Percentiles rank a stretch among this genome's conserved stretches.
phyloP scores from a whole-genome alignment of 1,284 basidiomycete genomes.

The Leccinum variabile region DNA sequence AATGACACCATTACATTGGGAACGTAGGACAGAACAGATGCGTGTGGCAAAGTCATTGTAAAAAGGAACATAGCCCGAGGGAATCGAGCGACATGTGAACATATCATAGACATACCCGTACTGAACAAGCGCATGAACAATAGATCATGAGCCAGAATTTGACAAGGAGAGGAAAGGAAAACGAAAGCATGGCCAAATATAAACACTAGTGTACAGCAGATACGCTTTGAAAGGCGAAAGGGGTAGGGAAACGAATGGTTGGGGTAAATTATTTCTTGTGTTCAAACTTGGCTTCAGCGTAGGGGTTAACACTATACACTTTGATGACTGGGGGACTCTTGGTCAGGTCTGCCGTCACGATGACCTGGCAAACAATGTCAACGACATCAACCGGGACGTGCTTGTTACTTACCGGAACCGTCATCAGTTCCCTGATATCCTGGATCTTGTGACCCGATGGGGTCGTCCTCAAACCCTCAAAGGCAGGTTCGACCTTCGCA shows the following conservation, averaged over 20 bases:
- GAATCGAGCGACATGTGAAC: constrained; percentile 27
- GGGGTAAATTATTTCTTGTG: constrained; percentile 34
- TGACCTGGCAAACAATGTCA: constrained; percentile 57
- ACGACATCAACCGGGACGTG: background rate
- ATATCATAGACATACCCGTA: constrained; percentile 35
- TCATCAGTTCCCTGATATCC: constrained; percentile 88
- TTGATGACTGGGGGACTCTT: constrained; percentile 95
- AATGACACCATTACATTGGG: constrained; percentile 26
- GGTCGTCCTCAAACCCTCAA: constrained; percentile 77
- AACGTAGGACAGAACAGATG: constrained; percentile 23
- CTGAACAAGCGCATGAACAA: constrained; percentile 32
- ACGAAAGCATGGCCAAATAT: constrained; percentile 34
- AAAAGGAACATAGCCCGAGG: constrained; percentile 18
- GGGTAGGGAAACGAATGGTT: constrained; percentile 1
- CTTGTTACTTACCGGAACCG: constrained; percentile 72
- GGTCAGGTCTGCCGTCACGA: constrained; percentile 89
- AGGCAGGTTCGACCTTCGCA: constrained; percentile 66
- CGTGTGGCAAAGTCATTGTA: constrained; percentile 14
- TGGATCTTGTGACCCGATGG: constrained; percentile 85
- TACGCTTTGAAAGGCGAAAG: constrained; percentile 9
- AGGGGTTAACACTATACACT: constrained; percentile 87
- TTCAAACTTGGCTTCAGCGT: constrained; percentile 44
- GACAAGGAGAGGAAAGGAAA: constrained; percentile 29
- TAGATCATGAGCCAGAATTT: constrained; percentile 31
- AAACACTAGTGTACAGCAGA: constrained; percentile 34